Percentiles rank a stretch among this genome's conserved stretches.
Conservation (phyloP, 768 basidiomycete species). For the Auricularia cornea region DNA sequence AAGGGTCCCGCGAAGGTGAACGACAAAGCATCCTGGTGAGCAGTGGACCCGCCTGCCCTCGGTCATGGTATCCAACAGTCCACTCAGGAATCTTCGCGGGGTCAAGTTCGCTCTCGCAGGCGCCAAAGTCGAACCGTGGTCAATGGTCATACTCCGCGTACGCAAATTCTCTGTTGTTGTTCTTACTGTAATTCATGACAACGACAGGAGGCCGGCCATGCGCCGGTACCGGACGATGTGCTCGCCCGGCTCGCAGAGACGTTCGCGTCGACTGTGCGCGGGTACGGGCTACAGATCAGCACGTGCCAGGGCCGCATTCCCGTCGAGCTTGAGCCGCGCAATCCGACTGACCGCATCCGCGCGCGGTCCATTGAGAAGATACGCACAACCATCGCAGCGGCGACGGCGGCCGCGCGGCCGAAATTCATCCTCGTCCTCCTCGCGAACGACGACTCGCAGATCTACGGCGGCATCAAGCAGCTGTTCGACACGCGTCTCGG, state of each 20-base stretch:
- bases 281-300: neutral
- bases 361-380: constrained; percentile 40
- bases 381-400: constrained; percentile 23
- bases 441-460: constrained; percentile 57
- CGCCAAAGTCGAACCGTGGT: too few species aligned
- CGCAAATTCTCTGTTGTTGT: too few species aligned
- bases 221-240: too few species aligned
- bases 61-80: constrained; percentile 23
- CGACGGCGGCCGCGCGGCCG: constrained; percentile 24
- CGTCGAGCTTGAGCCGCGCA: constrained; percentile 2
- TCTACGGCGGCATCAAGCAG: constrained; percentile 77
- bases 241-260: neutral
- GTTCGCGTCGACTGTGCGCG: neutral
- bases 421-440: constrained; percentile 65
- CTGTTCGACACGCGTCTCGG: constrained; percentile 69
- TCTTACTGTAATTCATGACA: too few species aligned
- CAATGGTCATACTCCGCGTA: too few species aligned
- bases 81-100: constrained; percentile 48
- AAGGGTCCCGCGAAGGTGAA: constrained; percentile 28
- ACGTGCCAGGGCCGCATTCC: neutral
- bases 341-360: constrained; percentile 47
- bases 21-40: constrained; percentile 67
- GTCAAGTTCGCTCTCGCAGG: neutral
- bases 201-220: too few species aligned
- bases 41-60: constrained; percentile 56